A percentile compares a stretch with the other conserved stretches of the same genome.
Conservation (phyloP, 2,329 filamentous ascomycete genomes). For the Massarina eburnea region DNA sequence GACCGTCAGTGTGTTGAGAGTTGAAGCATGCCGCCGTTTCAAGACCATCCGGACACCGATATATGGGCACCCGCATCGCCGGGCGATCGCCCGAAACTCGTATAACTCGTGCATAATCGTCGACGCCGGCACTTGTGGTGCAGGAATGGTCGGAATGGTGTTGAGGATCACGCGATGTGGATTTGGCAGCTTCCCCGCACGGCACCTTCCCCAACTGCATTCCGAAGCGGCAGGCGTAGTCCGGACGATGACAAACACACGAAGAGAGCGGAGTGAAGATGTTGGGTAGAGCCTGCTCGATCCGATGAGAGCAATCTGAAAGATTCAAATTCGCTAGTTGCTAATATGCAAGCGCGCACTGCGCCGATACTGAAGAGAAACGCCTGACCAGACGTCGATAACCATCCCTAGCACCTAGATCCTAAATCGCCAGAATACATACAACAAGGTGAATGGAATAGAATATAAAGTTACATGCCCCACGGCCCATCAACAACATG, state of each 20-base stretch:
- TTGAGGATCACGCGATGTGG: conserved; percentile 2
- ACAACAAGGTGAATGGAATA: conserved; percentile 8
- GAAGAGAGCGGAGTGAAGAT: no score
- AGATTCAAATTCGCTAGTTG: no score
- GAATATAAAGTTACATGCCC: conserved; percentile 15
- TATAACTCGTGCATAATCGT: conserved; percentile 4
- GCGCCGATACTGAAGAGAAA: no score
- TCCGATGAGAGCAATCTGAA: no score
- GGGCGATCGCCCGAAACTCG: conserved; percentile 3
- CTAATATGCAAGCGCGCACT: no score
- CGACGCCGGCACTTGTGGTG: conserved; percentile 8
- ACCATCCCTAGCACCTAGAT: no score
- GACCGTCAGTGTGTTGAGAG: neutral
- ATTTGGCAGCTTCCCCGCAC: neutral
- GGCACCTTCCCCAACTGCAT: neutral
- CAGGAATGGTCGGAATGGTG: conserved; percentile 1
- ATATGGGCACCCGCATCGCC: neutral
- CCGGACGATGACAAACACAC: no score
- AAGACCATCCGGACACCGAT: neutral
- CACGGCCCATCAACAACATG: conserved; percentile 50
- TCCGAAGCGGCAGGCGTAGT: no score
- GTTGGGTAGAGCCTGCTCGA: no score
- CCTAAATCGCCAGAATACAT: neutral
- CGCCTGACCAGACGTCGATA: no score
- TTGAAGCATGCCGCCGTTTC: neutral